Conservation (phyloP, 768 basidiomycete species). For the Lanmaoa rubissima region DNA sequence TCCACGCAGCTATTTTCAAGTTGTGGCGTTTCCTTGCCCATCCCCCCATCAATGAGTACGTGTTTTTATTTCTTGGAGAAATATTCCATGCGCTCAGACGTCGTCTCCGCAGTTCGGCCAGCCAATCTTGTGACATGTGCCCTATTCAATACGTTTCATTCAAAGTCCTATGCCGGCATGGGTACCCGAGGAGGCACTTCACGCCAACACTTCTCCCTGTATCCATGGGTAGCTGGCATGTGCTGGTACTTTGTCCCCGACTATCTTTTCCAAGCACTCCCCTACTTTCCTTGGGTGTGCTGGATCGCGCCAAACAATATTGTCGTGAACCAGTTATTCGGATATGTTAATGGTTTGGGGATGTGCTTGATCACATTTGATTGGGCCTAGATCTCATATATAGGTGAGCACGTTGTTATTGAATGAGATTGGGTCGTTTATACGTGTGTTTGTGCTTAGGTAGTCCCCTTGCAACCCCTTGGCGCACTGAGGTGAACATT, state of each 20-base stretch:
- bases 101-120: constrained; percentile 68
- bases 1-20: constrained; percentile 65
- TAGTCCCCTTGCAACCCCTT: constrained; percentile 70
- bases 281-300: constrained; percentile 58
- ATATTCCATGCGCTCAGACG: neutral
- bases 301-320: constrained; percentile 74
- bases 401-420: constrained; percentile 12
- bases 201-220: constrained; percentile 52
- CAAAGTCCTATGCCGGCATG: constrained; percentile 44
- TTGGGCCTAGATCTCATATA: constrained; percentile 63
- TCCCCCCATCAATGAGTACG: constrained; percentile 64
- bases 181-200: constrained; percentile 46
- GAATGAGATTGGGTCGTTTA: neutral
- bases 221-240: constrained; percentile 33
- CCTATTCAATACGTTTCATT: constrained; percentile 73
- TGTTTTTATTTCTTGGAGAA: neutral
- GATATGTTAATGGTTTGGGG: constrained; percentile 51
- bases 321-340: constrained; percentile 73
- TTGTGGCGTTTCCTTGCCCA: constrained; percentile 61
- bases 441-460: constrained; percentile 3
- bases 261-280: constrained; percentile 66
- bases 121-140: constrained; percentile 67
- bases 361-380: constrained; percentile 82
- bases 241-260: constrained; percentile 65
- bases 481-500: constrained; percentile 81